A percentile compares a stretch with the other conserved stretches of the same genome.
Evolutionary conservation across 2,329 filamentous ascomycete genomes (phyloP).

Genomic region (Daldinia sp.): DNA sequence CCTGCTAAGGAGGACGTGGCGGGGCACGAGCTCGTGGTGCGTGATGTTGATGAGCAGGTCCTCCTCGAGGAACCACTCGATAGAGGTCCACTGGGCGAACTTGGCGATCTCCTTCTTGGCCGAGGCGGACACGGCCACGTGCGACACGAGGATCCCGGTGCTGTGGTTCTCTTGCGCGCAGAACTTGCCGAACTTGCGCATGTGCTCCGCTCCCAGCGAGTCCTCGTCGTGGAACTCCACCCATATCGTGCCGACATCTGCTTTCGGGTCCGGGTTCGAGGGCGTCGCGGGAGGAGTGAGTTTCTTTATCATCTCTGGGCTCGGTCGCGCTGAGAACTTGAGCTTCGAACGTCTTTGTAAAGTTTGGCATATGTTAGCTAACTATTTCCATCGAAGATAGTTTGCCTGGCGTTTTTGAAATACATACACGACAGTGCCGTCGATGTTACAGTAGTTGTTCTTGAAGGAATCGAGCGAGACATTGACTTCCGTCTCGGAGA

Average conservation of each 20-base stretch:
- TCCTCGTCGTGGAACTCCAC: slow-evolving; percentile 88
- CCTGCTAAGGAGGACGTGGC: slow-evolving; percentile 87
- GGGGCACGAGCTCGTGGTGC: slow-evolving; percentile 94
- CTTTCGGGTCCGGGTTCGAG: slow-evolving; percentile 75
- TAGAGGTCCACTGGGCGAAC: slow-evolving; percentile 79
- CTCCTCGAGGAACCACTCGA: slow-evolving; percentile 96
- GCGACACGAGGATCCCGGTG: slow-evolving; percentile 90
- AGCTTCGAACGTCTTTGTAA: slow-evolving; percentile 79
- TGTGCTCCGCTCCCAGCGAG: slow-evolving; percentile 88
- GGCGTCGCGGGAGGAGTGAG: slow-evolving; percentile 79
- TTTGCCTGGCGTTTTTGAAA: slow-evolving; percentile 1
- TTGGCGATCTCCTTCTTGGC: slow-evolving; percentile 88
- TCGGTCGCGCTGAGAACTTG: slow-evolving; percentile 88
- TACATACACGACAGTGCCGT: slow-evolving; percentile 81
- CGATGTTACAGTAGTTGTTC: slow-evolving; percentile 75
- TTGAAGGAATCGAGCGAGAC: slow-evolving; percentile 88
- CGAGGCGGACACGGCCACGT: slow-evolving; percentile 83
- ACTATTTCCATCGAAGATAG: slow-evolving; percentile 12
- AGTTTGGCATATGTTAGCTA: slow-evolving; percentile 2
- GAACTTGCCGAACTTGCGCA: slow-evolving; percentile 88
- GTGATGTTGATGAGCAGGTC: slow-evolving; percentile 98
- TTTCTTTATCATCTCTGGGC: slow-evolving; percentile 84
- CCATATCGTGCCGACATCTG: slow-evolving; percentile 89
- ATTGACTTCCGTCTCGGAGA: slow-evolving; percentile 88
- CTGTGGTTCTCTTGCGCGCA: slow-evolving; percentile 84